These are phyloP conservation scores for Didymella pomorum DNA, from an alignment of 2,329 filamentous ascomycete genomes.

Conservation along the genomic window DNA sequence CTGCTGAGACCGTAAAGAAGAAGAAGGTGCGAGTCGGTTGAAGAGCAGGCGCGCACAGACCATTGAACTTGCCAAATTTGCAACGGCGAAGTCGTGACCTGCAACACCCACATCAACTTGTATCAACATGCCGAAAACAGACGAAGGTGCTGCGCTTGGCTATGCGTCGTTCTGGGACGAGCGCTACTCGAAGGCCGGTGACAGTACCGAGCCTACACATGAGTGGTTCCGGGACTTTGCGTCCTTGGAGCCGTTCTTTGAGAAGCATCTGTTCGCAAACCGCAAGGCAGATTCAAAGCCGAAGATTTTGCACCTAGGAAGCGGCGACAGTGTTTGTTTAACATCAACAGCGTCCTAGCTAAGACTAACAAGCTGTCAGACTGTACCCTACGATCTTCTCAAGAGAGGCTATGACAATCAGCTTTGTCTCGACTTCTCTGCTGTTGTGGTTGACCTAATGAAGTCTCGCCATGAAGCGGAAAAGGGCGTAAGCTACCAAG, in stretches of 20 bases:
- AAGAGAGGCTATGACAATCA: slow-evolving; percentile 5
- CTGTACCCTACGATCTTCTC: slow-evolving; percentile 10
- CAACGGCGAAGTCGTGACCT: neutral
- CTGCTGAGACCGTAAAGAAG: neutral
- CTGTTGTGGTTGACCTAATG: slow-evolving; percentile 64
- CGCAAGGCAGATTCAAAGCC: neutral
- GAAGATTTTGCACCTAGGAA: neutral
- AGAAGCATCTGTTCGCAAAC: neutral
- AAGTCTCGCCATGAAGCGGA: slow-evolving; percentile 51
- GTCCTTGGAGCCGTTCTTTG: neutral
- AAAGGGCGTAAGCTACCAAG: slow-evolving; percentile 58
- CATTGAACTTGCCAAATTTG: slow-evolving; percentile 8
- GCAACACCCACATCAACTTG: neutral
- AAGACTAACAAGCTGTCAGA: neutral
- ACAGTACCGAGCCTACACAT: slow-evolving; percentile 54
- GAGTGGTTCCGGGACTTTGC: slow-evolving; percentile 43
- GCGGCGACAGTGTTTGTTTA: neutral
- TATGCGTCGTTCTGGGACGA: slow-evolving; percentile 58
- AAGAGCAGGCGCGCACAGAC: slow-evolving; percentile 8
- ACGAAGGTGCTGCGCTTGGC: slow-evolving; percentile 20
- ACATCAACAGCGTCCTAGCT: neutral
- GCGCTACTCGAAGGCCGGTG: slow-evolving; percentile 53
- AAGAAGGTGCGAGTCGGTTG: neutral
- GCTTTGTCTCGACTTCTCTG: slow-evolving; percentile 64
- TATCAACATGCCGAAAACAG: slow-evolving; percentile 16